Conservation (phyloP, 2,329 filamentous ascomycete species). For the Huntiella bhutanensis region DNA sequence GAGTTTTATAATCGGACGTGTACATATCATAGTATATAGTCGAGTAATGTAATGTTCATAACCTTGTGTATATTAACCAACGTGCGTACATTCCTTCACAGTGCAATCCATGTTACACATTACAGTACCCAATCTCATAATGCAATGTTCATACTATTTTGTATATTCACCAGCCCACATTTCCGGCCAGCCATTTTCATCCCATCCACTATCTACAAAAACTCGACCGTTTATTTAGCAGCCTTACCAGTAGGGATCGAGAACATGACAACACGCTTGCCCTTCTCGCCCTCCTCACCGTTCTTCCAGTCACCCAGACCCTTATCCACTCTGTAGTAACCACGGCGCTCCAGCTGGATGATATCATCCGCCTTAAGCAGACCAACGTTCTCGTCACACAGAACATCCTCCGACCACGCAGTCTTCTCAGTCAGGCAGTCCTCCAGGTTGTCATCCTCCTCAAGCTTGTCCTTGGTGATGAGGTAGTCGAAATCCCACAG, state of each 20-base stretch:
- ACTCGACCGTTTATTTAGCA: conserved; percentile 18
- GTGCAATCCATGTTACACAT: too few relatives aligned
- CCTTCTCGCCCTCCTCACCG: conserved; percentile 29
- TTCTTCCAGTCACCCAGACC: conserved; percentile 30
- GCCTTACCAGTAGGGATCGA: conserved; percentile 37
- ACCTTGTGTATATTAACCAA: too few relatives aligned
- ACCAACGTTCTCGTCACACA: conserved; percentile 65
- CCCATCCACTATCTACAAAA: not conserved
- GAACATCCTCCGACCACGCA: conserved; percentile 51
- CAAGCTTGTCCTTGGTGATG: conserved; percentile 66
- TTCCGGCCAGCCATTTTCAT: not conserved
- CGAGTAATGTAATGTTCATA: too few relatives aligned
- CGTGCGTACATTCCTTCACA: too few relatives aligned
- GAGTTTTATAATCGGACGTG: too few relatives aligned
- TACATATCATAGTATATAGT: too few relatives aligned
- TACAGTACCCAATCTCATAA: too few relatives aligned
- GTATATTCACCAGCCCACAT: too few relatives aligned
- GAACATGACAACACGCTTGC: conserved; percentile 34
- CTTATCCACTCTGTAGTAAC: conserved; percentile 75
- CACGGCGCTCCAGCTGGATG: conserved; percentile 86
- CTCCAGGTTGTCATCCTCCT: conserved; percentile 71
- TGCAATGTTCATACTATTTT: too few relatives aligned
- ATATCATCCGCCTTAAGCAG: conserved; percentile 73
- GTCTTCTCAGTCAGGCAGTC: conserved; percentile 65
- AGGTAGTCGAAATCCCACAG: conserved; percentile 50